Evolutionary conservation across 169 alveolate genomes (phyloP), one percentile per base, ranked within the genome.

Genomic region (Babesia ovis): DNA sequence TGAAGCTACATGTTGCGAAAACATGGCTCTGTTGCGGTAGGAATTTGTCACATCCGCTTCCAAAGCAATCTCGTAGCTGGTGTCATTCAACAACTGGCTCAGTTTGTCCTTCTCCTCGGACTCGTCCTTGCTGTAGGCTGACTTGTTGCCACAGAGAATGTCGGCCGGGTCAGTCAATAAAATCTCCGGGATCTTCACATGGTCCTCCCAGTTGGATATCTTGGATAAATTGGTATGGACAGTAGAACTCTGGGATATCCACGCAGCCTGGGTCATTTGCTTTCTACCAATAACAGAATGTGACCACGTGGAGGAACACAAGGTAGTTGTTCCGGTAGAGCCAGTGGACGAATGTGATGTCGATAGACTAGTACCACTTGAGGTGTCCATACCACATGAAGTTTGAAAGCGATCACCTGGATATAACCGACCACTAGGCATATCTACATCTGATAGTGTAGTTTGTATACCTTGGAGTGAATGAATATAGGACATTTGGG

Each of bases 151-250:
- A 23, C 69, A 51, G 41, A 80, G 56, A 6, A 80, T 50, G 51
- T 80, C 83, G 25, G 80, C 79, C 3, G 88, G 88, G 48, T 80
- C 84, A n/a, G 80, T 70, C 25, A 80, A 23, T 34, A 80, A 50
- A 14, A 80, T 68, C 53, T 80, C 88, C 29, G 88, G 88, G 22
- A 68, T 80, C 50, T 80, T 80, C 11, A 59, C 84, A n/a, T 5
- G 25, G 51, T 71, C 88, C 53, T 80, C 83, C 68, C 71, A 60
- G 62, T 42, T 29, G n/a, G 68, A 39, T n/a, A 64, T 64, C 74
- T 51, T 46, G 37, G 86, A 58, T 0, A 77, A 32, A 31, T 68
- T 77, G n/a, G 74, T 55, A 22, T 62, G 55, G 51, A 68, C 80
- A 53, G 71, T 68, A 14, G 86, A 68, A 2, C 82, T 41, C 48